These are phyloP conservation scores for Nasturtium officinale DNA, from an alignment of 345 rosid genomes.

Conservation along the genomic window DNA sequence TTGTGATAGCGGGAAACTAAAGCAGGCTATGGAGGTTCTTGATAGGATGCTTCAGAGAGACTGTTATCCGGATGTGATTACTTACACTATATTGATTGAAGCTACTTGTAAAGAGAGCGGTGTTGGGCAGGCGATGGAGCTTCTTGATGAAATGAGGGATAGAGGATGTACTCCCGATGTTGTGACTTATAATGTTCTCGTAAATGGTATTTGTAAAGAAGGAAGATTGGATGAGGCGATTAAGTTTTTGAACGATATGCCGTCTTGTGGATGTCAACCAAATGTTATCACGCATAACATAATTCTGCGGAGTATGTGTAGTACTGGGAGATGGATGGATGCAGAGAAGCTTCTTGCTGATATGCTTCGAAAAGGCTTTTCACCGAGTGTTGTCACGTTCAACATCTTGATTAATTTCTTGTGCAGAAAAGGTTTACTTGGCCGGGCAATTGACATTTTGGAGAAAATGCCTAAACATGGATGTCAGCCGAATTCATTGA, in stretches of 20 bases:
- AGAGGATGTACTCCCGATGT: conserved; percentile 82
- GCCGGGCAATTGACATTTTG: conserved; percentile 74
- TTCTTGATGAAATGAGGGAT: conserved; percentile 80
- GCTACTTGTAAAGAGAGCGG: conserved; percentile 85
- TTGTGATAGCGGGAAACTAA: conserved; percentile 73
- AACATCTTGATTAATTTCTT: conserved; percentile 85
- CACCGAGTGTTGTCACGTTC: conserved; percentile 89
- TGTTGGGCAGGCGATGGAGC: conserved; percentile 85
- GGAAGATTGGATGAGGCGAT: conserved; percentile 87
- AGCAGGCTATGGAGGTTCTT: conserved; percentile 80
- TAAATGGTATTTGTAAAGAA: conserved; percentile 85
- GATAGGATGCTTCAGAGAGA: conserved; percentile 60
- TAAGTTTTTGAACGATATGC: conserved; percentile 68
- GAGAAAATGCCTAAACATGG: conserved; percentile 89
- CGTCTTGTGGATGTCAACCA: conserved; percentile 73
- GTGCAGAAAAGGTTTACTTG: conserved; percentile 78
- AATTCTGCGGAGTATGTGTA: conserved; percentile 78
- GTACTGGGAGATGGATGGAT: conserved; percentile 89
- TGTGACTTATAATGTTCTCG: conserved; percentile 81
- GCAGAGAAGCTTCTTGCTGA: conserved; percentile 77
- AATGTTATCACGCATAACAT: conserved; percentile 78
- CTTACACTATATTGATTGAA: conserved; percentile 82
- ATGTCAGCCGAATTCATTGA: conserved; percentile 73
- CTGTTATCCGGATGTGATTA: conserved; percentile 74
- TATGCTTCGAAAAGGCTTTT: conserved; percentile 74